Evolutionary conservation across 768 basidiomycete species (phyloP).

Genomic region (Wakefieldia striispora): DNA sequence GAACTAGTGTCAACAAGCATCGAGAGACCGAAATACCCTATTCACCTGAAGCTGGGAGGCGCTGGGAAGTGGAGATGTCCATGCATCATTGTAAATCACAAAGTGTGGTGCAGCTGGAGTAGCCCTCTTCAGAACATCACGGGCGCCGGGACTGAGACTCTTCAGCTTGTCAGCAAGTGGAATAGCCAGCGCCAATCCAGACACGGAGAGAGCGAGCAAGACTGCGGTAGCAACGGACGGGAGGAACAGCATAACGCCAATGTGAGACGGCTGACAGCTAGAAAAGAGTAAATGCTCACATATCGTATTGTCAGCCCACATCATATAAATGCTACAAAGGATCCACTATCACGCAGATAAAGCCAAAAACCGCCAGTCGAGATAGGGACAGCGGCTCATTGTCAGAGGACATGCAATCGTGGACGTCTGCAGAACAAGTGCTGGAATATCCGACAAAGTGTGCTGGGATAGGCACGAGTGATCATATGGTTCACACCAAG

Average conservation of each 20-base stretch:
- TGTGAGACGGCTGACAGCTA: background rate
- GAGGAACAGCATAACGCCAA: constrained; percentile 4
- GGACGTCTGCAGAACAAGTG: no score
- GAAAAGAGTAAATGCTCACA: no score
- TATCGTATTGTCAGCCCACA: background rate
- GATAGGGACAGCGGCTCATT: no score
- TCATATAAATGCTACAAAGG: background rate
- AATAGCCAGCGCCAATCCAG: constrained; percentile 2
- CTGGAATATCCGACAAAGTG: no score
- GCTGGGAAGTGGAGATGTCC: constrained; percentile 41
- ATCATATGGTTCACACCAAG: no score
- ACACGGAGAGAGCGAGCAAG: background rate
- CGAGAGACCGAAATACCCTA: background rate
- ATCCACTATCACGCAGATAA: background rate
- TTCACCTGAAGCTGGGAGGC: constrained; percentile 42
- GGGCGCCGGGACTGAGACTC: constrained; percentile 11
- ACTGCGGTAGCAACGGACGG: background rate
- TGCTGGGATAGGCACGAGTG: no score
- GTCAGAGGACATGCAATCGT: no score
- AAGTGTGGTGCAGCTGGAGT: constrained; percentile 48
- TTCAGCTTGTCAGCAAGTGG: constrained; percentile 13
- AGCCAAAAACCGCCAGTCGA: no score
- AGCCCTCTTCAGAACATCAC: constrained; percentile 9
- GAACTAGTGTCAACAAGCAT: background rate
- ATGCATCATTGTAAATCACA: constrained; percentile 38